Evolutionary conservation across 179 eudicot genomes (phyloP), one percentile per base, ranked within the genome.

Genomic region (Carnegiea gigantea): DNA sequence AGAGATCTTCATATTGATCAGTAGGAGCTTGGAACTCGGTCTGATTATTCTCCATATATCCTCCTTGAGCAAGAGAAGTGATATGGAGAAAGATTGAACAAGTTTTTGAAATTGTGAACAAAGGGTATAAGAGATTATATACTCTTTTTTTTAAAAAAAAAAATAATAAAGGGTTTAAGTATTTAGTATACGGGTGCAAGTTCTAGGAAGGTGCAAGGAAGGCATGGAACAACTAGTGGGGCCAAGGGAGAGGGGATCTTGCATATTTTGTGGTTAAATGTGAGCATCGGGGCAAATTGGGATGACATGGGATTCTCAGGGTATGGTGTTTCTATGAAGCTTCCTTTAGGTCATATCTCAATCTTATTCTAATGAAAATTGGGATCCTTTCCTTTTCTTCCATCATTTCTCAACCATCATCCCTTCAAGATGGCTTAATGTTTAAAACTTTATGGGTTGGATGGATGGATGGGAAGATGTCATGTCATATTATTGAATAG

Each of bases 241-340:
- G 77, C 62, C 54, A 73, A 26, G 71, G 70, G 18, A 62, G 68
- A 62, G 30, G 10, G 72, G 23, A 44, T 36, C 44, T 78, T 57
- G 44, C 79, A 71, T 62, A 21, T 64, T 74, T 24, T 77, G 80
- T 81, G 81, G 85, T 59, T 79, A 76, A 81, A 86, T 65, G 86
- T 76, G 84, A 79, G 81, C 54, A 79, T 84, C 85, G 21, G 44
- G 77, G 38, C 51, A 49, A 76, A 75, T 79, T 77, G 38, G 73
- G 44, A 73, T 67, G 43, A 43, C 48, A 75, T 80, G 59, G 59
- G 70, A 59, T 83, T 68, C 71, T 74, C 60, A 28, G 49, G 24
- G 20, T 33, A 75, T 72, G 85, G 62, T 10, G 76, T 83, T 89
- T 82, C 90, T 73, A 62, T 12, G 92, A 89, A 89, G 84, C 78